Percentiles rank a stretch among this genome's conserved stretches.
Evolutionary conservation across 805 yeast genomes (phyloP).

Genomic region (Pichia paraexigua): DNA sequence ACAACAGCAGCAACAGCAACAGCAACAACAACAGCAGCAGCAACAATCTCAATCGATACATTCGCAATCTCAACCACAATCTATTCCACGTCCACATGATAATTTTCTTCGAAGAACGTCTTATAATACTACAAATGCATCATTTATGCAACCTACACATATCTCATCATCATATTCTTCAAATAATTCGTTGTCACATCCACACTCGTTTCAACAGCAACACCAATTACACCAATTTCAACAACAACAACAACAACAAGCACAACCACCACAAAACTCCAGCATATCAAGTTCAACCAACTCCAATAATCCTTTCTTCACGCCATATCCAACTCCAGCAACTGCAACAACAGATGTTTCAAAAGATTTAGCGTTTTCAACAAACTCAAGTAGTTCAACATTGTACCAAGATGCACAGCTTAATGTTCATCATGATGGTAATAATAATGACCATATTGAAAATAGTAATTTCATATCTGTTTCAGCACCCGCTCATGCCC

Average conservation of each 20-base stretch:
- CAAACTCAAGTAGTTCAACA: conserved; percentile 27
- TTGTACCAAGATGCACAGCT: conserved; percentile 28
- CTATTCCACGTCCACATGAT: conserved; percentile 6
- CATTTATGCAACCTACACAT: neutral
- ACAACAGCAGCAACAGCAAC: conserved; percentile 7
- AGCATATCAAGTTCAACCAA: conserved; percentile 6
- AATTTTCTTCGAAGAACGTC: conserved; percentile 5
- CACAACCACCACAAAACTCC: neutral
- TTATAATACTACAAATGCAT: neutral
- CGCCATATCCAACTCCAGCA: conserved; percentile 35
- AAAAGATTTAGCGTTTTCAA: conserved; percentile 38
- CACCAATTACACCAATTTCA: conserved; percentile 9
- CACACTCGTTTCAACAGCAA: conserved; percentile 5
- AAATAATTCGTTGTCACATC: neutral
- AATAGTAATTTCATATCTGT: conserved; percentile 10
- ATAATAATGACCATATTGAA: neutral
- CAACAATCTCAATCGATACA: conserved; percentile 9
- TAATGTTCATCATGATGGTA: neutral
- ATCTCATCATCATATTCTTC: neutral
- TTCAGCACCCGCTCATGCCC: conserved; percentile 13
- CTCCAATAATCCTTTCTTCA: conserved; percentile 14
- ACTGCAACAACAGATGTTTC: conserved; percentile 50
- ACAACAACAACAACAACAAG: neutral
- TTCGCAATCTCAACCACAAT: conserved; percentile 1
- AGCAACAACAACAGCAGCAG: neutral